A percentile compares a stretch with the other conserved stretches of the same genome.
Evolutionary conservation across 192 early-diverging fungal genomes (phyloP).

Genomic region (Mortierella antarctica): DNA sequence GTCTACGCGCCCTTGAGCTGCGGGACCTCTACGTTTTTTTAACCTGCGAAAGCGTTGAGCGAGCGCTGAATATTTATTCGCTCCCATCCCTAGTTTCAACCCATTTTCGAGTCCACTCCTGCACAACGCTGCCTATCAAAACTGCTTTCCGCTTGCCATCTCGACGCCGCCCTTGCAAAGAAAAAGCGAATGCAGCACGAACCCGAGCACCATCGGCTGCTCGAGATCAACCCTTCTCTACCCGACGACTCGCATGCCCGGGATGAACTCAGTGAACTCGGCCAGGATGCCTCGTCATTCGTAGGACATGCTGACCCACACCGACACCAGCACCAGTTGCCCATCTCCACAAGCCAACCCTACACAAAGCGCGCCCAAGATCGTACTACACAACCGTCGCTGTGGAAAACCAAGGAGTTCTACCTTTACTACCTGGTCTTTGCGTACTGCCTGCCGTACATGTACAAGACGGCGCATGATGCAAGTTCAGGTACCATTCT

Average conservation of each 20-base stretch:
- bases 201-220: conserved; percentile 29
- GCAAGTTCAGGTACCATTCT: conserved; percentile 62
- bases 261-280: neutral
- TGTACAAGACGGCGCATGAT: conserved; percentile 71
- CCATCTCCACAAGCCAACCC: conserved; percentile 25
- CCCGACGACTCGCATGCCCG: neutral
- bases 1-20: too few species aligned
- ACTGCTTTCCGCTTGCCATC: too few species aligned
- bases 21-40: too few species aligned
- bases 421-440: conserved; percentile 78
- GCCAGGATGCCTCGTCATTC: conserved; percentile 19
- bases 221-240: conserved; percentile 20
- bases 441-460: conserved; percentile 65
- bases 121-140: too few species aligned
- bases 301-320: conserved; percentile 4
- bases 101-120: too few species aligned
- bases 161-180: too few species aligned
- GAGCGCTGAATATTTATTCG: too few species aligned
- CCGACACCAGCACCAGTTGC: conserved; percentile 1
- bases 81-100: too few species aligned
- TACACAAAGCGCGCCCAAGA: conserved; percentile 31
- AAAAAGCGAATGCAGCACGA: conserved; percentile 12
- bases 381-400: conserved; percentile 59
- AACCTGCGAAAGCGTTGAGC: too few species aligned
- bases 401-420: conserved; percentile 78